Base-by-base conservation (phyloP, 176 grass and related monocot genomes). In the Carex parvula region DNA sequence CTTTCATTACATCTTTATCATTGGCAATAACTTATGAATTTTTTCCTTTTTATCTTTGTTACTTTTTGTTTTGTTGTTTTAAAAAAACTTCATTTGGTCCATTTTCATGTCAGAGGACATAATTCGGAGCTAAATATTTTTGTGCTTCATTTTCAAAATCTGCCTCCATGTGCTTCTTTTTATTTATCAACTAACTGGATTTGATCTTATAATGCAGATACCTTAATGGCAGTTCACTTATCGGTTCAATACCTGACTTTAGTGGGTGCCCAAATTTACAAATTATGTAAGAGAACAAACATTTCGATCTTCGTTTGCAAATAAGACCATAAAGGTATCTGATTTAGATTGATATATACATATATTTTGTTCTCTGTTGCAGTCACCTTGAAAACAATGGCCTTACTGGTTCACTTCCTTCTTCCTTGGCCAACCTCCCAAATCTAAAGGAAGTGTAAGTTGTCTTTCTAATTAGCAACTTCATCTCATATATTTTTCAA, bases 301-400 rank as follows among this genome's bases (percentile, higher is more conserved):
- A 11, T 80, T 83, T 74, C 67, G 17, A 48, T 64, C 59, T 55
- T 64, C 30, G 21, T 60, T 69, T 50, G 21, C 8, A 33, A 0
- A 72, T 53, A 10, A 50, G 20, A 9, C 3, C 21, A 50, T 53
- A 13, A 50, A 76, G 14, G 35, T 11, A 52, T 64, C 85, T 79
- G 69, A 70, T 84, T 85, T 5, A 84, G 75, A 42, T 90, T 59
- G 77, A 68, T 55, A 72, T 54, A 81, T 13, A 60, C 15, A 68
- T 8, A 39, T 70, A 5, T 70, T 29, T 2, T 84, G 85, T 74
- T 70, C 20, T 76, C 29, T 63, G 17, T 63, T 92, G 39, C 46
- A 98, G 96, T 84, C 96, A 99, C 79, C 88, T 99, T 81, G 96
- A 99, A 88, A 89, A 99, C 80, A 99, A 99, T 78, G 80, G 87